A percentile compares a stretch with the other conserved stretches of the same genome.
Conservation (phyloP, 2,329 filamentous ascomycete species). For the Elsinoe necatrix region DNA sequence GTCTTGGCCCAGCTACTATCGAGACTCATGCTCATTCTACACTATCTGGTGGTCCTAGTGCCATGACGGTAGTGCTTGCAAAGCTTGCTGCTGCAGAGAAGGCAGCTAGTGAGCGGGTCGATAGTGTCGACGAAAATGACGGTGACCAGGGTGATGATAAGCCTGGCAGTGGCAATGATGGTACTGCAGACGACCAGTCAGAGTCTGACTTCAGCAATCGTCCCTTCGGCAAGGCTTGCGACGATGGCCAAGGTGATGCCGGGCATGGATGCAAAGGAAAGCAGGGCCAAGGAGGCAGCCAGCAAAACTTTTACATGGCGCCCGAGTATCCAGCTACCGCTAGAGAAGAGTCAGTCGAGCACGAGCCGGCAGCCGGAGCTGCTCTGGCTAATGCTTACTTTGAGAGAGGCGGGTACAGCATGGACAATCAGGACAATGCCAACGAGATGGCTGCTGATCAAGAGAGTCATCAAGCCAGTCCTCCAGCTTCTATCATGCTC, state of each 20-base stretch:
- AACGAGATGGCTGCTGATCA: neutral
- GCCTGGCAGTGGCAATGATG: neutral
- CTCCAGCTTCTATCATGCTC: neutral
- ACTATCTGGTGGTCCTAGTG: constrained; percentile 5
- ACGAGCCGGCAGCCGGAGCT: neutral
- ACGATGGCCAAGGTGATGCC: neutral
- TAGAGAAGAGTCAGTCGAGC: neutral
- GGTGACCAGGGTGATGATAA: neutral
- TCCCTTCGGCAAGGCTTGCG: neutral
- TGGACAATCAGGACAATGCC: neutral
- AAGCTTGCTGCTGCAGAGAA: constrained; percentile 1
- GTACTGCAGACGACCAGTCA: neutral
- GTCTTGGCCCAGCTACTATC: neutral
- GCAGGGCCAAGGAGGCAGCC: neutral
- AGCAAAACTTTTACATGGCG: neutral
- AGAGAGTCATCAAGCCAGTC: neutral
- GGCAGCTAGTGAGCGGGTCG: neutral
- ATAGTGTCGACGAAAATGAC: neutral
- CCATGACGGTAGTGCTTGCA: neutral
- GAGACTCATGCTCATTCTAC: constrained; percentile 6
- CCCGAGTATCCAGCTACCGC: neutral
- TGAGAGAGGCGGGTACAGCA: neutral
- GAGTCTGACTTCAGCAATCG: neutral
- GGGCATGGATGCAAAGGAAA: neutral
- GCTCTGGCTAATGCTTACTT: neutral